A percentile compares a stretch with the other conserved stretches of the same genome.
Evolutionary conservation across 208 protist species (phyloP).

Genomic region (Strigomonas oncopelti): DNA sequence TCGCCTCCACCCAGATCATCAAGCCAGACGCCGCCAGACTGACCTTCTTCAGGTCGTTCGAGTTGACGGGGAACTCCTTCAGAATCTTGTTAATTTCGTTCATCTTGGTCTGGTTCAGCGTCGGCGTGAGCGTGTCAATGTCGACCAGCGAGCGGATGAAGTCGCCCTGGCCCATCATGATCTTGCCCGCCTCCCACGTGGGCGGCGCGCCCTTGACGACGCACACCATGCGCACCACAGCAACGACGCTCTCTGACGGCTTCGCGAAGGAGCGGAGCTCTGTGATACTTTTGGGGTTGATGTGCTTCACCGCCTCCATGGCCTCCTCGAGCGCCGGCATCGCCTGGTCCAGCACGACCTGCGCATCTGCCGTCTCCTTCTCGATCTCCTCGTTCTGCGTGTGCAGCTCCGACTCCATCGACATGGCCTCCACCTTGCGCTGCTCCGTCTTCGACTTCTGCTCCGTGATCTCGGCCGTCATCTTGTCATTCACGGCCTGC

Average conservation of each 20-base stretch:
- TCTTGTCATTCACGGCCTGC: conserved; percentile 90
- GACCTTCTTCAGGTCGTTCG: conserved; percentile 87
- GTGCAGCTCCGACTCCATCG: conserved; percentile 90
- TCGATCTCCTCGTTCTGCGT: conserved; percentile 89
- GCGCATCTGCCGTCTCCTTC: conserved; percentile 90
- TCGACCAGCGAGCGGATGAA: conserved; percentile 89
- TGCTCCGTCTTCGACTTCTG: conserved; percentile 87
- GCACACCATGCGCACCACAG: conserved; percentile 95
- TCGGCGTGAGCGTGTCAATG: conserved; percentile 83
- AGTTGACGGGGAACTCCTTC: conserved; percentile 89
- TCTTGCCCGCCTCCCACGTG: conserved; percentile 89
- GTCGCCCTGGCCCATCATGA: conserved; percentile 90
- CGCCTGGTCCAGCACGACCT: conserved; percentile 93
- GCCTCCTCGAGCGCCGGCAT: conserved; percentile 95
- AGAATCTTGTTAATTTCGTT: conserved; percentile 93
- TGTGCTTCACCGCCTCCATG: conserved; percentile 94
- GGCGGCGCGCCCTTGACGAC: conserved; percentile 86
- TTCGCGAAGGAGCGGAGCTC: conserved; percentile 97
- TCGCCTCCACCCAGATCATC: conserved; percentile 97
- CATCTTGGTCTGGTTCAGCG: conserved; percentile 92
- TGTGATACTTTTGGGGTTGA: conserved; percentile 95
- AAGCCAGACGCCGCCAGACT: conserved; percentile 92
- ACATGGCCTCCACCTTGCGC: conserved; percentile 85
- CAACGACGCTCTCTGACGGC: conserved; percentile 90
- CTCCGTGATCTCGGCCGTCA: conserved; percentile 89